Percentiles rank a stretch among this genome's conserved stretches.
These are phyloP conservation scores for Talaromyces sp. DNA, from an alignment of 2,329 filamentous ascomycete genomes.

Conservation along the genomic window DNA sequence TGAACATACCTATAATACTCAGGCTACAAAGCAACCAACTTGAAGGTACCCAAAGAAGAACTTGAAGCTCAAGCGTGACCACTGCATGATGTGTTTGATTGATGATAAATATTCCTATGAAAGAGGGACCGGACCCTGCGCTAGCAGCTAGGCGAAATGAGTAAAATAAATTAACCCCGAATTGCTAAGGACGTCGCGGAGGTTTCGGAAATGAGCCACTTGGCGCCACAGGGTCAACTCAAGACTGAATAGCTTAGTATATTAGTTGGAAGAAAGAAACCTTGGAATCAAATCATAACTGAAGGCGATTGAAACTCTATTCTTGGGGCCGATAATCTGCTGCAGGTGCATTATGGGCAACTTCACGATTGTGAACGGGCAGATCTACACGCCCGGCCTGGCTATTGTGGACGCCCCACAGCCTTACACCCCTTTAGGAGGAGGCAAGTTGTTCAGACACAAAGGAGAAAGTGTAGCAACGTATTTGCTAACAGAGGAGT, in stretches of 20 bases:
- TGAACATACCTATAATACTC: no score
- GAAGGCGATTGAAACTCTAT: not conserved
- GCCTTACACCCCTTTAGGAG: slow-evolving; percentile 65
- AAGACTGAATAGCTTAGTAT: not conserved
- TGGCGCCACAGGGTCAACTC: slow-evolving; percentile 1
- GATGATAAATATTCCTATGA: no score
- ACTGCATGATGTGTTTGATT: no score
- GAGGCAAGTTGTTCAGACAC: slow-evolving; percentile 58
- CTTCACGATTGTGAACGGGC: slow-evolving; percentile 54
- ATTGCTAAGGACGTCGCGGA: slow-evolving; percentile 19
- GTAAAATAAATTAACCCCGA: slow-evolving; percentile 15
- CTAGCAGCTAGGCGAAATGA: slow-evolving; percentile 14
- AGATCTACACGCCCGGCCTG: slow-evolving; percentile 71
- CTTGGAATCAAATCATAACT: not conserved
- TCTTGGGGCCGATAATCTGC: not conserved
- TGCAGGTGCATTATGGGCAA: slow-evolving; percentile 14
- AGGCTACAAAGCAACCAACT: no score
- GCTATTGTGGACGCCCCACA: slow-evolving; percentile 68
- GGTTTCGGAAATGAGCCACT: slow-evolving; percentile 24
- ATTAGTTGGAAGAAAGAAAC: not conserved
- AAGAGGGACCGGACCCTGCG: slow-evolving; percentile 1
- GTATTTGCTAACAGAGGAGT: not conserved
- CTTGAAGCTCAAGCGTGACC: no score
- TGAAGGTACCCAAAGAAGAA: no score
- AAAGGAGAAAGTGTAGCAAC: slow-evolving; percentile 28